Percentiles rank a stretch among this genome's conserved stretches.
Conservation (phyloP, 257 asterid species). For the Solanum etuberosum region DNA sequence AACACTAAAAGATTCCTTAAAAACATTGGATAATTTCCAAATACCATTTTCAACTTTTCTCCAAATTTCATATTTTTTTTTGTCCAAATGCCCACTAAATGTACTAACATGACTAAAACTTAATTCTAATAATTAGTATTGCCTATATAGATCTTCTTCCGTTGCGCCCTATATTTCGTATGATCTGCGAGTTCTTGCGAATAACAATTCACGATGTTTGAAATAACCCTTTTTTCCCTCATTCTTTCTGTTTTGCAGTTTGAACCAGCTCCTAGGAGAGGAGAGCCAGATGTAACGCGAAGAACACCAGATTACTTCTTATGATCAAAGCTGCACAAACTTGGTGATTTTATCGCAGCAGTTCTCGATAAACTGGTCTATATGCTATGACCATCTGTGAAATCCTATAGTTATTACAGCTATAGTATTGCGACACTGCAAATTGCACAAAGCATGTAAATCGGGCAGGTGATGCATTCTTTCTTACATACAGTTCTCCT, state of each 20-base stretch:
- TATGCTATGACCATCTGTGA: slow-evolving; percentile 15
- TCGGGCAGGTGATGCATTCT: not conserved
- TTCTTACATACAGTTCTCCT: not conserved
- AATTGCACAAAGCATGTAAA: slow-evolving; percentile 1
- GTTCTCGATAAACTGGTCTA: slow-evolving; percentile 20
- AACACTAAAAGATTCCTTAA: not conserved
- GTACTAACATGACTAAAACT: not conserved
- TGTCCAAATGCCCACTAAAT: too few relatives aligned
- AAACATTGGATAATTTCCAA: too few relatives aligned
- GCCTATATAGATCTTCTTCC: not conserved
- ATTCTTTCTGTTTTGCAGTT: slow-evolving; percentile 29
- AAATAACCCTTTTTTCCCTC: not conserved
- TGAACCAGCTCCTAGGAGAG: slow-evolving; percentile 87
- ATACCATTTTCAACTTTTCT: too few relatives aligned
- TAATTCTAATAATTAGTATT: not conserved
- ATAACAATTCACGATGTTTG: not conserved
- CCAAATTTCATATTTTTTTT: too few relatives aligned
- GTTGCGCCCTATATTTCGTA: not conserved
- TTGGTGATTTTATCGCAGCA: slow-evolving; percentile 9
- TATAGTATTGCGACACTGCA: not conserved
- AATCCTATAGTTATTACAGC: not conserved
- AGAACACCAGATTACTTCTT: slow-evolving; percentile 83
- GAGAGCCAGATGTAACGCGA: slow-evolving; percentile 84
- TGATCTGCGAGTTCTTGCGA: not conserved
- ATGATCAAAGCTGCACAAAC: slow-evolving; percentile 22